Evolutionary conservation across 2,329 filamentous ascomycete species (phyloP), one percentile per base, ranked within the genome.

Genomic region (Epichloe gansuensis): DNA sequence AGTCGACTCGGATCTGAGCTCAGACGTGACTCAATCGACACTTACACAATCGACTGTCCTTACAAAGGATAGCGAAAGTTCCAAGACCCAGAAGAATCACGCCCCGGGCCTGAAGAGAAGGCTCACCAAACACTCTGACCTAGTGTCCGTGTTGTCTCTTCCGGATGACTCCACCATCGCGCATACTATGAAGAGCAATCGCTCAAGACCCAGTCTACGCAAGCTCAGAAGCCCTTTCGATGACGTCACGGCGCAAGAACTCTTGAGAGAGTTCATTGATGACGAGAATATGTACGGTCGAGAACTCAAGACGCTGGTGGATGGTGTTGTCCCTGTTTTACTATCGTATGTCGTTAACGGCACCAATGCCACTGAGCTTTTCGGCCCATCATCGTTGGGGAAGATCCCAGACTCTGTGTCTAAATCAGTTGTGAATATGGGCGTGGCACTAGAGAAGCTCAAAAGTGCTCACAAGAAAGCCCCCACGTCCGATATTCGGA

Each of bases 371-470:
- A 77, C 80, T 21, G 82, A 83, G 4, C 71, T 91, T 2, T 89
- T 91, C 61, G 78, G 78, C 17, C 74, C 77, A 9, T 74, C 74
- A 25, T 25, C 41, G 15, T 27, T 35, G 31, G 69, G 71, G 13
- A 69, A 74, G 46, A 79, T 80, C 58, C 75, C 71, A 25, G 64
- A 86, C 53, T 66, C 76, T 55, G 78, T 90, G 57, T 89, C 87
- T 13, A 87, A 89, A 66, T 87, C 91, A 0, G 94, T 98, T 51
- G 82, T 97, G 43, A 84, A 89, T 60, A 97, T 98, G 90, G 93
- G 93, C 7, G 78, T 96, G 52, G 83, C 85, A 3, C 75, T 98
- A 5, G 90, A 97, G 66, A 84, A 88, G 60, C 71, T 98, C 47
- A 89, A 85, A 66, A 81, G 78, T 25, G 72, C 87, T 39, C 93